Percentiles rank a stretch among this genome's conserved stretches.
Conservation (phyloP, 441 rosid species). For the Aquilaria agallochum region DNA sequence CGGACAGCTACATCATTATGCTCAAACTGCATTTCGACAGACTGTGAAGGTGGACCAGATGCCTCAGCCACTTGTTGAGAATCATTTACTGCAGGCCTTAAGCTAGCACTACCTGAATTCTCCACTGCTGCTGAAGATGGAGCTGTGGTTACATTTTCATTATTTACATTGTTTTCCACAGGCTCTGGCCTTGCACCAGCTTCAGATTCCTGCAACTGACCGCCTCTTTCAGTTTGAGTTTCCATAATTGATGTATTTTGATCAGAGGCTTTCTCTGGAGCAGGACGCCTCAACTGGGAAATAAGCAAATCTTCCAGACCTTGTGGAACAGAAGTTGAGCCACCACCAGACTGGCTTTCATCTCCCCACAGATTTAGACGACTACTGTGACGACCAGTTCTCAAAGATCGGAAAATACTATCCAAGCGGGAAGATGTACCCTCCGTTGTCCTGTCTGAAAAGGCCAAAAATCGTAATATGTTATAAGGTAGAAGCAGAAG, state of each 20-base stretch:
- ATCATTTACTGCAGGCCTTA: slow-evolving; percentile 43
- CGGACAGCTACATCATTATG: slow-evolving; percentile 80
- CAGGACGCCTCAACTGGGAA: slow-evolving; percentile 83
- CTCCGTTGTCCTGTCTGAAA: slow-evolving; percentile 57
- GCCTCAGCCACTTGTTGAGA: slow-evolving; percentile 34
- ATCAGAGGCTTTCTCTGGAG: slow-evolving; percentile 56
- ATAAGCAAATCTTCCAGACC: slow-evolving; percentile 96
- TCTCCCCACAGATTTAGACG: slow-evolving; percentile 96
- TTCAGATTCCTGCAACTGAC: slow-evolving; percentile 46
- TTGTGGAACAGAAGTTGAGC: slow-evolving; percentile 79
- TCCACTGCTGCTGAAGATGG: slow-evolving; percentile 44
- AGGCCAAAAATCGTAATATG: slow-evolving; percentile 40
- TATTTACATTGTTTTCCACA: slow-evolving; percentile 45
- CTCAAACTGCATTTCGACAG: slow-evolving; percentile 93
- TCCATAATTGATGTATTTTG: slow-evolving; percentile 46
- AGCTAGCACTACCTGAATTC: slow-evolving; percentile 46
- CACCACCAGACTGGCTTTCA: slow-evolving; percentile 80
- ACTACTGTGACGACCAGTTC: slow-evolving; percentile 90
- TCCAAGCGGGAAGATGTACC: slow-evolving; percentile 61
- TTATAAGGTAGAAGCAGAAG: slow-evolving; percentile 25
- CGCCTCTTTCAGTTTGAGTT: slow-evolving; percentile 43
- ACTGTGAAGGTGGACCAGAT: slow-evolving; percentile 41
- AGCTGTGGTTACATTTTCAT: slow-evolving; percentile 40
- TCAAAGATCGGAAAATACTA: slow-evolving; percentile 84
- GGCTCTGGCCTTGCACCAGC: slow-evolving; percentile 44